Percentiles rank a stretch among this genome's conserved stretches.
phyloP scores from a whole-genome alignment of 2,329 filamentous ascomycete species.

The Calonectria pteridis region DNA sequence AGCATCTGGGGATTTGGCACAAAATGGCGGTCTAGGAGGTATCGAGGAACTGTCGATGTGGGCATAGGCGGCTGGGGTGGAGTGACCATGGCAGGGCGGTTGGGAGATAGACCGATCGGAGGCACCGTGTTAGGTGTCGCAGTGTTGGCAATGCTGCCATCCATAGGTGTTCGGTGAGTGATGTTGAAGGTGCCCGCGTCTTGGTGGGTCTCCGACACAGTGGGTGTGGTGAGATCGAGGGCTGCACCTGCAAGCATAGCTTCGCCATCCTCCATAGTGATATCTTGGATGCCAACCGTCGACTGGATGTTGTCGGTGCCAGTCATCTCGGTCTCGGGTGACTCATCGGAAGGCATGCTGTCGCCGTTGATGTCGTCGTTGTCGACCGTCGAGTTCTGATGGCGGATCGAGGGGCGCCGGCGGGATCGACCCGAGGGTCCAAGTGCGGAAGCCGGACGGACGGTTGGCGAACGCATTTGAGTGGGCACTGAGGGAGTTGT shows the following conservation, averaged over 20 bases:
- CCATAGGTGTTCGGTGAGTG: slow-evolving; percentile 84
- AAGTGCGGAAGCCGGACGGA: slow-evolving; percentile 65
- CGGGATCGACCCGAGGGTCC: slow-evolving; percentile 68
- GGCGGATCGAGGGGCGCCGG: slow-evolving; percentile 86
- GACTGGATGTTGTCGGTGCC: slow-evolving; percentile 84
- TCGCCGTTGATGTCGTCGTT: slow-evolving; percentile 89
- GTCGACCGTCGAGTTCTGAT: slow-evolving; percentile 91
- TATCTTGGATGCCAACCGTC: slow-evolving; percentile 87
- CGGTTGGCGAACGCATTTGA: slow-evolving; percentile 67
- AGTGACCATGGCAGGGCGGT: slow-evolving; percentile 76
- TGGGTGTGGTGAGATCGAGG: slow-evolving; percentile 81
- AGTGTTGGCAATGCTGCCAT: slow-evolving; percentile 85
- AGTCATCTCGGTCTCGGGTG: slow-evolving; percentile 81
- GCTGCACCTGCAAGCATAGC: slow-evolving; percentile 81
- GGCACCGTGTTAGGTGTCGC: slow-evolving; percentile 75
- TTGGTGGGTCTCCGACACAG: slow-evolving; percentile 82
- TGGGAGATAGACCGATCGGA: slow-evolving; percentile 79
- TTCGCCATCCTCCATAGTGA: slow-evolving; percentile 82
- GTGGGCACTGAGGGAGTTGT: slow-evolving; percentile 83
- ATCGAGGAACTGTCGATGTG: slow-evolving; percentile 80
- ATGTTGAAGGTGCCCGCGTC: slow-evolving; percentile 95
- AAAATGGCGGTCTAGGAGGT: slow-evolving; percentile 80
- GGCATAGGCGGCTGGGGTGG: slow-evolving; percentile 81
- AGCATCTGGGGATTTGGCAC: slow-evolving; percentile 80
- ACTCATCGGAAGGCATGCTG: slow-evolving; percentile 83